Percentiles rank a stretch among this genome's conserved stretches.
Evolutionary conservation across 2,329 filamentous ascomycete genomes (phyloP).

Genomic region (Tolypocladium capitatum): DNA sequence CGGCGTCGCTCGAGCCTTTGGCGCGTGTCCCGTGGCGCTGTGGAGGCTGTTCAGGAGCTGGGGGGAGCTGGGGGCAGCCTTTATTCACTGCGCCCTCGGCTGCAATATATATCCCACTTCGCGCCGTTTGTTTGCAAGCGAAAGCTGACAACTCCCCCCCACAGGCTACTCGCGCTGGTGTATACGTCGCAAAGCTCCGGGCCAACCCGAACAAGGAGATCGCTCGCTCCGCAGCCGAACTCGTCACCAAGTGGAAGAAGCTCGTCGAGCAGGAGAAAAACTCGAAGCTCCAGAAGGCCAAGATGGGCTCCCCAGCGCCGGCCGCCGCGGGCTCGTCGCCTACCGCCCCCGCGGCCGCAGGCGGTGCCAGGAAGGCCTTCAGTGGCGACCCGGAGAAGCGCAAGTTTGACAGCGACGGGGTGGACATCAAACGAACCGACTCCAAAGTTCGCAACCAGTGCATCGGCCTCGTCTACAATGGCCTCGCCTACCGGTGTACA

Average conservation of each 20-base stretch:
- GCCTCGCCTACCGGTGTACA: conserved; percentile 57
- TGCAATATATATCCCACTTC: background rate
- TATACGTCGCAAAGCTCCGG: conserved; percentile 70
- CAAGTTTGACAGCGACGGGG: conserved; percentile 66
- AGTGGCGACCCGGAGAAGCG: conserved; percentile 64
- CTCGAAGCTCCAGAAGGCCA: conserved; percentile 29
- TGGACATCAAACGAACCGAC: conserved; percentile 64
- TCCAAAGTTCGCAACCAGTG: conserved; percentile 67
- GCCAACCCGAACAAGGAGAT: conserved; percentile 73
- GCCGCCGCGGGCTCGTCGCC: conserved; percentile 40
- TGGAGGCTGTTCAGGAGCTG: background rate
- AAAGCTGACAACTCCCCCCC: background rate
- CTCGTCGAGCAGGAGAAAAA: conserved; percentile 55
- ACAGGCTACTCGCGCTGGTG: conserved; percentile 75
- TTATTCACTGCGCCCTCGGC: background rate
- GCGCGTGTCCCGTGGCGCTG: background rate
- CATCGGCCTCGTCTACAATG: conserved; percentile 88
- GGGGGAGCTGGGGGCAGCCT: background rate
- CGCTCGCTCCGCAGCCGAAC: conserved; percentile 60
- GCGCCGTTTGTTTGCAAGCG: background rate
- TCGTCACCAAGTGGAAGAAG: conserved; percentile 80
- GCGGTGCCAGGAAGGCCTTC: conserved; percentile 31
- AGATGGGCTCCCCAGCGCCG: conserved; percentile 26
- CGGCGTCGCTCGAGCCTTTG: background rate
- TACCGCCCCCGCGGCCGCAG: conserved; percentile 31